Evolutionary conservation across 345 rosid species (phyloP).

Genomic region (Mercurialis annua): DNA sequence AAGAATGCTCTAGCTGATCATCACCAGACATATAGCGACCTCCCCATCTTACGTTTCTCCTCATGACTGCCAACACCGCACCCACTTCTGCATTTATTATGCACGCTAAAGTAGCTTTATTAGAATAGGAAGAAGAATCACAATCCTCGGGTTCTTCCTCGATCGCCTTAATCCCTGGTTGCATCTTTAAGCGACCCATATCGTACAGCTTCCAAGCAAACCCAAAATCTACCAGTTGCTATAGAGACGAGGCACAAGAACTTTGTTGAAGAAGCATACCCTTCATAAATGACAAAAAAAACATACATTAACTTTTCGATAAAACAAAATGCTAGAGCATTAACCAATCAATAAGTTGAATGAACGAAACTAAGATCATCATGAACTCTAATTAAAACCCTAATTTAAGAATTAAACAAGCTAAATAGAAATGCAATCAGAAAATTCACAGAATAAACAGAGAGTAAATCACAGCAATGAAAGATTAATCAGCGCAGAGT

Average conservation of each 20-base stretch:
- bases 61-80: constrained; percentile 95
- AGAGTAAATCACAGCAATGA: not conserved
- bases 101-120: constrained; percentile 65
- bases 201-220: constrained; percentile 24
- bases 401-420: not conserved
- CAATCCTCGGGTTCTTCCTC: constrained; percentile 95
- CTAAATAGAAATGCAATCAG: not conserved
- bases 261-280: constrained; percentile 35
- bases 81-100: constrained; percentile 84
- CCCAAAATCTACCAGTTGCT: constrained; percentile 21
- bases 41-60: constrained; percentile 98
- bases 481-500: not conserved
- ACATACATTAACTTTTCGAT: no score
- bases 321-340: not conserved
- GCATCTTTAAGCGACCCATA: constrained; percentile 94
- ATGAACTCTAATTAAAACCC: constrained; percentile 4
- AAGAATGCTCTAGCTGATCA: constrained; percentile 86
- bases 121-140: constrained; percentile 49
- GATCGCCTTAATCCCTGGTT: constrained; percentile 78
- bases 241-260: constrained; percentile 11
- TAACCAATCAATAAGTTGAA: not conserved
- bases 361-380: not conserved
- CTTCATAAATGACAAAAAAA: constrained; percentile 25
- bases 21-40: constrained; percentile 92
- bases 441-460: not conserved